Evolutionary conservation across 2,329 filamentous ascomycete species (phyloP).

Genomic region (Paecilomyces sp.): DNA sequence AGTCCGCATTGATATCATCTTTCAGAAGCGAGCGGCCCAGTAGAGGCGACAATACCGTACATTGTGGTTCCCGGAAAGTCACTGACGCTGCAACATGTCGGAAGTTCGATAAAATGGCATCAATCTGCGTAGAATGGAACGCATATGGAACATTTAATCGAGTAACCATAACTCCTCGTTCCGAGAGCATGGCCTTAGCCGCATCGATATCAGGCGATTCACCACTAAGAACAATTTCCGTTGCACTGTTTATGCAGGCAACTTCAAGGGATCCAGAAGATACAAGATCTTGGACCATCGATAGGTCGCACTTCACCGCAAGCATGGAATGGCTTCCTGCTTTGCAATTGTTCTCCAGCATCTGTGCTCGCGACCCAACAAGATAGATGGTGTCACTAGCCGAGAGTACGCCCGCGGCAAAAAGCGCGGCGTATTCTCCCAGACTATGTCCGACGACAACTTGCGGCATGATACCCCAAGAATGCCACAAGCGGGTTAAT

Average conservation of each 20-base stretch:
- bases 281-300: conserved; percentile 41
- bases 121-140: conserved; percentile 60
- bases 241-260: conserved; percentile 71
- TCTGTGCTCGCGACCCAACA: conserved; percentile 59
- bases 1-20: not conserved
- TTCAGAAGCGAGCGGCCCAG: not conserved
- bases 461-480: conserved; percentile 19
- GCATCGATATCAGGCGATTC: conserved; percentile 54
- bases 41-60: not conserved
- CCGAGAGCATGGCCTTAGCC: conserved; percentile 44
- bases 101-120: conserved; percentile 56
- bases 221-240: conserved; percentile 64
- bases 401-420: conserved; percentile 28
- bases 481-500: conserved; percentile 24
- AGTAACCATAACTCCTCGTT: conserved; percentile 53
- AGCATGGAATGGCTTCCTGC: conserved; percentile 61
- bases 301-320: conserved; percentile 41
- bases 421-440: conserved; percentile 33
- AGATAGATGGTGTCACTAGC: conserved; percentile 49
- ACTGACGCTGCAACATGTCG: conserved; percentile 42
- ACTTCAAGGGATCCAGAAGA: conserved; percentile 36
- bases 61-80: not conserved
- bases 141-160: conserved; percentile 59
- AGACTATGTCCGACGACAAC: conserved; percentile 27
- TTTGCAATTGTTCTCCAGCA: conserved; percentile 59